These are phyloP conservation scores for Populus tomentosa DNA, from an alignment of 441 rosid genomes.

Conservation along the genomic window DNA sequence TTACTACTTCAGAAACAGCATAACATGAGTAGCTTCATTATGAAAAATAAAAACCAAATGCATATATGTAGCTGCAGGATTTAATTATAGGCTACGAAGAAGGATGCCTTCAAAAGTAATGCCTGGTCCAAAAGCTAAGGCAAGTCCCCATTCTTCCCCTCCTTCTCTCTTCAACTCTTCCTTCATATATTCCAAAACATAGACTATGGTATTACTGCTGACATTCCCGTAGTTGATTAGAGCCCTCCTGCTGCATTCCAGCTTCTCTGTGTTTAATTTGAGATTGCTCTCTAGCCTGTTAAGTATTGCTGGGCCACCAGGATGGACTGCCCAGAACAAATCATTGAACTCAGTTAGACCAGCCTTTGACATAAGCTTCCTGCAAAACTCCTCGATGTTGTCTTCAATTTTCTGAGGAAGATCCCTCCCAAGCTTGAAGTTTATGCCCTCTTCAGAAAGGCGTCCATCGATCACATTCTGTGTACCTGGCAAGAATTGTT, in stretches of 20 bases:
- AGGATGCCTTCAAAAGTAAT: slow-evolving; percentile 86
- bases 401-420: slow-evolving; percentile 77
- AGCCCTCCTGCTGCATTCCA: slow-evolving; percentile 76
- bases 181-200: slow-evolving; percentile 82
- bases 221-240: slow-evolving; percentile 81
- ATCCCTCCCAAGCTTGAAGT: slow-evolving; percentile 75
- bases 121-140: slow-evolving; percentile 80
- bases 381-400: slow-evolving; percentile 74
- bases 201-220: slow-evolving; percentile 75
- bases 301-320: slow-evolving; percentile 89
- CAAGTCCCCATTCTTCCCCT: slow-evolving; percentile 73
- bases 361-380: slow-evolving; percentile 48
- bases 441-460: slow-evolving; percentile 73
- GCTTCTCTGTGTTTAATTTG: slow-evolving; percentile 43
- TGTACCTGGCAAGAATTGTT: slow-evolving; percentile 82
- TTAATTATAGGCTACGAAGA: slow-evolving; percentile 54
- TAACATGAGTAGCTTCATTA: background rate
- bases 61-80: background rate
- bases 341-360: slow-evolving; percentile 54
- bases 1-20: background rate
- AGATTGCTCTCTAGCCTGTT: slow-evolving; percentile 59
- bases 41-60: background rate
- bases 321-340: slow-evolving; percentile 90
- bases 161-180: slow-evolving; percentile 51
- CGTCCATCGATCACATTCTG: slow-evolving; percentile 65